Evolutionary conservation across 495 filamentous ascomycete genomes (phyloP), one percentile per base, ranked within the genome.

Genomic region (Penicillium samsonianum): DNA sequence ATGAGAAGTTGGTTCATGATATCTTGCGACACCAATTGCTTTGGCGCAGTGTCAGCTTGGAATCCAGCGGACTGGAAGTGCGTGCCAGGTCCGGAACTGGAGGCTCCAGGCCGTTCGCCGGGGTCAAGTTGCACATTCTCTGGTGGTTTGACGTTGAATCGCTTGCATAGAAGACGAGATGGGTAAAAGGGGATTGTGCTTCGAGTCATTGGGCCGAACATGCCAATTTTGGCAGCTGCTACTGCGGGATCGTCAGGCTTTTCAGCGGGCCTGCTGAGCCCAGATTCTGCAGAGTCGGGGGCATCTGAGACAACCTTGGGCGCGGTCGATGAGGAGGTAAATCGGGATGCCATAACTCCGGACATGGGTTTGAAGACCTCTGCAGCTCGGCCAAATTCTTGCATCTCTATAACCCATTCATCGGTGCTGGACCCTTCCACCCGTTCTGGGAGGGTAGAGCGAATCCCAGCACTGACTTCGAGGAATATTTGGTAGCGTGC

Each of bases 281-380:
- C 65, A 1, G 78, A 65, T 0, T 77, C 75, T 0, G 61, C 35
- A 1, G 66, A 47, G 60, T 80, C 48, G 57, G 67, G 68, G 19
- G 73, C 73, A 57, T 82, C 77, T 4, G 79, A 77, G 23, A 71
- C 71, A 10, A 70, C 56, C 59, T 75, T 72, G 26, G 77, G 69
- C 8, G 73, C 68, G 2, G 77, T 67, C 5, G 87, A 80, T 0
- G 90, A 87, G 4, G 88, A 88, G 0, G 90, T 97, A 65, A 98
- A 98, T 4, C 92, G 85, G 23, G 89, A 89, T 17, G 94, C 94
- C 89, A 98, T 97, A 56, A 89, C 78, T 0, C 90, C 91, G 26
- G 88, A 88, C 79, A 96, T 87, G 1, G 94, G 94, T 69, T 90
- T 92, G 79, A 97, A 98, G 7, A 97, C 92, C 64, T 87, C 81